phyloP scores from a whole-genome alignment of 805 yeast genomes.

The Candida ortonii region DNA sequence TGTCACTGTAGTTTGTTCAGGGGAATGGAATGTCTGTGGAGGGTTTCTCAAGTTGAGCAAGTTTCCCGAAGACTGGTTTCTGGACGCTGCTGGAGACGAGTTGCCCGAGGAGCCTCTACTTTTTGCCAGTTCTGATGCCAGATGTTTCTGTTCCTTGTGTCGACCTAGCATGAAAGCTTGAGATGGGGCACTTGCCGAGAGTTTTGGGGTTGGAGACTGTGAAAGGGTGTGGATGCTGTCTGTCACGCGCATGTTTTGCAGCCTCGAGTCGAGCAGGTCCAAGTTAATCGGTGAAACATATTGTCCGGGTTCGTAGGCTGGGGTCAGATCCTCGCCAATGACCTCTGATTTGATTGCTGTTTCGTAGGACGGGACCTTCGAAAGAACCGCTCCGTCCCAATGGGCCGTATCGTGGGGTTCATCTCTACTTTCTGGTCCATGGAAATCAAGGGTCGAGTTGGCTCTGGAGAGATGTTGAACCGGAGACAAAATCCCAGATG shows the following conservation, averaged over 20 bases:
- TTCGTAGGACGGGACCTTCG: slow-evolving; percentile 80
- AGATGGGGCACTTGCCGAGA: slow-evolving; percentile 14
- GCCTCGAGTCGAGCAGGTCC: slow-evolving; percentile 31
- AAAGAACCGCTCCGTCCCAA: slow-evolving; percentile 29
- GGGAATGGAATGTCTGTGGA: slow-evolving; percentile 5
- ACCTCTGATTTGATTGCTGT: slow-evolving; percentile 64
- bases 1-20: slow-evolving; percentile 5
- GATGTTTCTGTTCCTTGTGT: slow-evolving; percentile 15
- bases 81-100: slow-evolving; percentile 41
- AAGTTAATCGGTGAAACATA: slow-evolving; percentile 38
- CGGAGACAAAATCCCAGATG: slow-evolving; percentile 50
- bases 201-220: slow-evolving; percentile 12
- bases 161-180: slow-evolving; percentile 13
- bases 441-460: slow-evolving; percentile 41
- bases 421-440: slow-evolving; percentile 12
- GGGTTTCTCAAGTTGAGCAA: slow-evolving; percentile 12
- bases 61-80: slow-evolving; percentile 37
- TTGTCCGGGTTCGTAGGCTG: slow-evolving; percentile 60
- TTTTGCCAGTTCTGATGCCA: slow-evolving; percentile 28
- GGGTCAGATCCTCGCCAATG: slow-evolving; percentile 58
- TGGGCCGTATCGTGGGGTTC: slow-evolving; percentile 3
- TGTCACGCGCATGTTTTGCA: slow-evolving; percentile 22
- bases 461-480: slow-evolving; percentile 59
- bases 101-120: slow-evolving; percentile 32
- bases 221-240: slow-evolving; percentile 6